Base-by-base conservation (phyloP, 495 filamentous ascomycete species). In the Chaetomium cochliodes region DNA sequence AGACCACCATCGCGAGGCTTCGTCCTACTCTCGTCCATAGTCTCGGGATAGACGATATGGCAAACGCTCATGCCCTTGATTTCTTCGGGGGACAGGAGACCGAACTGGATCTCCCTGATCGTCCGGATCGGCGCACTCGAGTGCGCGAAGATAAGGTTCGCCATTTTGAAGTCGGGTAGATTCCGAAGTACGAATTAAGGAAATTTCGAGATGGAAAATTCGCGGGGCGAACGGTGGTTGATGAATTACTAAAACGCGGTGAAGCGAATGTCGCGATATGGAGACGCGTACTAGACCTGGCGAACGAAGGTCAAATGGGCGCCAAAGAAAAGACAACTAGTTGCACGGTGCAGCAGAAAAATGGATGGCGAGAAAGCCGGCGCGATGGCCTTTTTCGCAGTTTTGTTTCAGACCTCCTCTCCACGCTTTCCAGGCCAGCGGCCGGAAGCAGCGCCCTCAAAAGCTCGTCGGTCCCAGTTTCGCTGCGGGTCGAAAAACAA, bases 41-140 rank as follows among this genome's bases (percentile, higher is more conserved):
- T 98, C 83, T 99, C 94, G 1, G 94, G 92, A 71, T 97, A 97
- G 74, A 91, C 82, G 65, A 99, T 92, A 70, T 92, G 89, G 37
- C 86, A 87, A 54, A 97, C 93, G 79, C 92, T 97, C 92, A 96
- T 93, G 64, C 86, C 89, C 81, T 98, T 98, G 79, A 97, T 96
- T 77, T 99, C 96, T 73, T 98, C 93, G 1, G 96, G 94, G 20
- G 92, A 93, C 71, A 97, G 81, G 65, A 99, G 87, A 70, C 94
- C 94, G 77, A 99, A 99, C 80, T 98, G 96, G 67, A 99, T 96
- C 84, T 98, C 94, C 83, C 96, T 86, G 67, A 99, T 91, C 62
- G 88, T 92, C 81, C 92, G 92, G 84, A 97, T 81, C 70, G 92
- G 92, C 86, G 94, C 94, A 82, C 91, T 92, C 69, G 94, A 98